Evolutionary conservation across 2,329 filamentous ascomycete genomes (phyloP), one percentile per base, ranked within the genome.

Genomic region (Ophiostoma ulmi): DNA sequence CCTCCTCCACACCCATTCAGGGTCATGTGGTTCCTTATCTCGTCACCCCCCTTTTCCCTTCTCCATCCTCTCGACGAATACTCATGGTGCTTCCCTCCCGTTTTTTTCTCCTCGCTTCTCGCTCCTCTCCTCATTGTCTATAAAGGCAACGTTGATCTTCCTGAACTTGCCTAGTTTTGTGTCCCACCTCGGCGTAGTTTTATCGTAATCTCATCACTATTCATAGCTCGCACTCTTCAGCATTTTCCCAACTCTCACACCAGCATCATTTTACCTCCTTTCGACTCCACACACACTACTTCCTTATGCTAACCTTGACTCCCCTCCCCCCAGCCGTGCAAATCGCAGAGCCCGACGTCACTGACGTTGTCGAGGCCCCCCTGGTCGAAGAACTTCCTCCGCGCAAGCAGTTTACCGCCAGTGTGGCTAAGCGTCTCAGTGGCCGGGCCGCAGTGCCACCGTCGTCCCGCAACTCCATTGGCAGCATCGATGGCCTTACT

Each of bases 301-400:
- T 11, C 26, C 36, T 20, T 31, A 69, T 44, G 38, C 55, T 64
- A 8, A 52, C 52, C 41, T 39, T 8, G 17, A 36, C 17, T 48
- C 17, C 11, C 20, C 48, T 55, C 52, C 31, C 52, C 11, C 52
- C 71, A 84, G 86, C 85, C 71, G 86, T 88, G 70, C 85, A 88
- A 75, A 88, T 88, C 72, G 83, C 85, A 66, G 86, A 88, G 74
- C 85, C 85, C 26, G 79, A 81, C 22, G 71, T 72, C 8, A 66
- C 73, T 0, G 69, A 68, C 44, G 26, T 69, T 14, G 48, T 71
- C 48, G 48, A 70, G 70, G 39, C 69, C 35, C 52, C 78, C 14
- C 73, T 77, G 20, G 73, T 76, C 14, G 81, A 83, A 55, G 81
- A 83, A 44, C 73, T 74, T 36, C 75, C 75, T 38, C 77, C 75